Evolutionary conservation across 768 basidiomycete genomes (phyloP), one percentile per base, ranked within the genome.

Genomic region (Termitomyces titanicus): DNA sequence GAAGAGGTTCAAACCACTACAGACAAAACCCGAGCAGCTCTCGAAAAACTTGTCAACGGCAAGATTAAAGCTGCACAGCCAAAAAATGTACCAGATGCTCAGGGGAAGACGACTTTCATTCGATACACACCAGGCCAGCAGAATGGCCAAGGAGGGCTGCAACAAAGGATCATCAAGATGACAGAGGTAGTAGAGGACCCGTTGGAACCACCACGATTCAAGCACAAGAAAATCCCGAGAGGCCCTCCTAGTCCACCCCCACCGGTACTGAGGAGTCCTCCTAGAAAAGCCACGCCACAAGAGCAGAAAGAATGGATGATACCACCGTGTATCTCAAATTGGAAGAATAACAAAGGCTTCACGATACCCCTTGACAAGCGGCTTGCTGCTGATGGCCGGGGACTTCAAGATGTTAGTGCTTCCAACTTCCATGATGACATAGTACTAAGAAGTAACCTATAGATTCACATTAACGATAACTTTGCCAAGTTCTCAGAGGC

Each of bases 301-400:
- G 97, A 99, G 68, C 96, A 98, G 74, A 99, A 98, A 74, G 97
- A 98, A 66, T 98, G 97, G 97, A 97, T 98, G 94, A 98, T 99
- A 54, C 97, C 97, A 17, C 97, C 97, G 17, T 98, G 96, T 70
- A 98, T 99, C 57, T 96, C 93, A 25, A 99, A 99, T 73, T 99
- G 97, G 97, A 99, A 99, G 78, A 99, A 99, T 78, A 98, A 98
- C 85, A 99, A 98, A 74, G 97, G 97, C 81, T 99, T 95, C 70
- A 98, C 97, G 1, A 98, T 98, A 65, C 96, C 97, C 35, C 80
- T 98, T 33, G 97, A 98, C 68, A 98, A 99, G 75, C 91, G 96
- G 60, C 77, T 99, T 51, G 97, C 97, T 37, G 96, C 97, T 3
- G 97, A 98, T 70, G 96, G 96, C n/a, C 83, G 96, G 62, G 97